Percentiles rank a stretch among this genome's conserved stretches.
Evolutionary conservation across 257 asterid genomes (phyloP).

Genomic region (Gardenia jasminoides): DNA sequence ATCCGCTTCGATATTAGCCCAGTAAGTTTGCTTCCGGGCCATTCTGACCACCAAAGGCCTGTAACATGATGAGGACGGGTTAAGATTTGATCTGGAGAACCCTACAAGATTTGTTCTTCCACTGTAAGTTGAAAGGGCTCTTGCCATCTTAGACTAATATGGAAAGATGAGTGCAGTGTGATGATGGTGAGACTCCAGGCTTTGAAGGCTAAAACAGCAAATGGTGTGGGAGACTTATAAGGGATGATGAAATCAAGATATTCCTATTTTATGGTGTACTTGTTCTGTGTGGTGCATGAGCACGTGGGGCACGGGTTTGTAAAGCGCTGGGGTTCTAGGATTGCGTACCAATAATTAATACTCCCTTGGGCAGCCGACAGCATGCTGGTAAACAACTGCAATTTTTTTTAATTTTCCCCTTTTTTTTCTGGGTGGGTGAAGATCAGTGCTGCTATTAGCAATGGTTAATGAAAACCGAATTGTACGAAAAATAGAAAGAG

Average conservation of each 20-base stretch:
- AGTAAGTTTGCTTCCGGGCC: conserved; percentile 37
- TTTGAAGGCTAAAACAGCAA: not conserved
- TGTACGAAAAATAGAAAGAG: too few species aligned
- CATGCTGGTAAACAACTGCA: too few species aligned
- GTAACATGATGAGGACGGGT: conserved; percentile 2
- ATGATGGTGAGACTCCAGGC: too few species aligned
- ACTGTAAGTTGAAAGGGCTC: conserved; percentile 23
- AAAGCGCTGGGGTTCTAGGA: not conserved
- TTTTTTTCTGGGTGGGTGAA: too few species aligned
- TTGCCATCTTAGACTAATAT: too few species aligned
- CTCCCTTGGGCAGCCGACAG: too few species aligned
- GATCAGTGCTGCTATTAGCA: too few species aligned
- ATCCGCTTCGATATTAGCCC: conserved; percentile 55
- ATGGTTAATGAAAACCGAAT: too few species aligned
- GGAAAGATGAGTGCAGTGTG: not conserved
- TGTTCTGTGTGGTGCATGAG: not conserved
- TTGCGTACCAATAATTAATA: not conserved
- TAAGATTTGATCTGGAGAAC: conserved; percentile 8
- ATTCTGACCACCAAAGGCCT: conserved; percentile 8
- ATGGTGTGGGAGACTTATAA: not conserved
- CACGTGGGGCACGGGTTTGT: conserved; percentile 10
- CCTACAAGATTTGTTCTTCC: conserved; percentile 12
- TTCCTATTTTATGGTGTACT: not conserved
- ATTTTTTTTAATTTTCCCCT: too few species aligned
- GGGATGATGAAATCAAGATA: not conserved